These are phyloP conservation scores for Colletotrichum sp. DNA, from an alignment of 2,329 filamentous ascomycete genomes.

Conservation along the genomic window DNA sequence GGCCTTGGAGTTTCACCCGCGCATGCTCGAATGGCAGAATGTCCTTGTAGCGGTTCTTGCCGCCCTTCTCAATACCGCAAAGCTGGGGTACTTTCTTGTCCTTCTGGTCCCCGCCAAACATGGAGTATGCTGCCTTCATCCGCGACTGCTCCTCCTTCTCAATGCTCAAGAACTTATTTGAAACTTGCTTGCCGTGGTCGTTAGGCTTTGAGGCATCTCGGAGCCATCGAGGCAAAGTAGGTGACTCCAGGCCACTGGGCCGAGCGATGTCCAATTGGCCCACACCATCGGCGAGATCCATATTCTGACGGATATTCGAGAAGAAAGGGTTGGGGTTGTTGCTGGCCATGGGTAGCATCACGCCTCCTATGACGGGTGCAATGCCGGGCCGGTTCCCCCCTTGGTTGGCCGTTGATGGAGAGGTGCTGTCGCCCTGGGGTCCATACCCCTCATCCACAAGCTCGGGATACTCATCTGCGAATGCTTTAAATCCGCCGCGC, in stretches of 20 bases:
- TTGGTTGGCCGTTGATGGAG: constrained; percentile 48
- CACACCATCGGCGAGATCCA: constrained; percentile 92
- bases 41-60: constrained; percentile 97
- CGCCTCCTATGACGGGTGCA: constrained; percentile 86
- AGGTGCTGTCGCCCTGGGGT: constrained; percentile 35
- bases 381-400: constrained; percentile 53
- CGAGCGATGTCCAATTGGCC: constrained; percentile 73
- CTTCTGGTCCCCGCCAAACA: constrained; percentile 41
- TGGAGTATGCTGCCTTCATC: constrained; percentile 80
- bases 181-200: constrained; percentile 80
- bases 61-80: constrained; percentile 91
- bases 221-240: constrained; percentile 78
- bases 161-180: constrained; percentile 82
- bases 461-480: constrained; percentile 69
- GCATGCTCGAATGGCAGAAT: constrained; percentile 97
- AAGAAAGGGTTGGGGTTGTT: constrained; percentile 88
- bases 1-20: constrained; percentile 77
- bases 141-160: constrained; percentile 86
- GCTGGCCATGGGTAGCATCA: constrained; percentile 74
- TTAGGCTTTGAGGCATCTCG: constrained; percentile 66
- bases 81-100: constrained; percentile 57
- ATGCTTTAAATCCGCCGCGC: constrained; percentile 80
- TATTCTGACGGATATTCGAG: constrained; percentile 93
- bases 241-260: constrained; percentile 48
- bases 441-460: constrained; percentile 60